These are phyloP conservation scores for Carex scoparia DNA, from an alignment of 176 grass and related monocot species.

Conservation along the genomic window DNA sequence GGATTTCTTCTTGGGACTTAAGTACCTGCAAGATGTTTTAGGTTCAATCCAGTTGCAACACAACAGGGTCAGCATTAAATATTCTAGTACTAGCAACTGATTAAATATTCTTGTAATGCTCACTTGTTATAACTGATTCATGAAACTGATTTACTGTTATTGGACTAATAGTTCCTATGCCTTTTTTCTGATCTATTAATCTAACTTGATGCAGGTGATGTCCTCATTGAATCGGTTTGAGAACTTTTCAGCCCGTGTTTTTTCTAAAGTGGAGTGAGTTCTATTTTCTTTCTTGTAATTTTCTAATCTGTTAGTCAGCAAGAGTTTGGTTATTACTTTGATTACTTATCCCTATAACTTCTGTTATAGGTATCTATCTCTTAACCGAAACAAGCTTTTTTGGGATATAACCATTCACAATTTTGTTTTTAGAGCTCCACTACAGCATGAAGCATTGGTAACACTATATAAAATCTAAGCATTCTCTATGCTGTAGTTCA, in stretches of 20 bases:
- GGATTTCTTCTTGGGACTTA: conserved; percentile 53
- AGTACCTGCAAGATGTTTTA: conserved; percentile 45
- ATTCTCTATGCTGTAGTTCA: neutral
- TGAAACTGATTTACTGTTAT: neutral
- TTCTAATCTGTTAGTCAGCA: conserved; percentile 26
- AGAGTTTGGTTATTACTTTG: conserved; percentile 27
- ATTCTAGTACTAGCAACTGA: neutral
- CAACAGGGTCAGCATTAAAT: conserved; percentile 58
- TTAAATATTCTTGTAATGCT: neutral
- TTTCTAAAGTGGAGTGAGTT: conserved; percentile 77
- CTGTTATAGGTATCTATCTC: conserved; percentile 55
- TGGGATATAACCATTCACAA: conserved; percentile 73
- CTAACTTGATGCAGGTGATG: conserved; percentile 51
- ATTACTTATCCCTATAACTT: conserved; percentile 10
- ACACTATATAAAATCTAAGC: conserved; percentile 21
- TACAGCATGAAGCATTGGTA: conserved; percentile 46
- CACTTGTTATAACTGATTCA: neutral
- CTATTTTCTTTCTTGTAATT: conserved; percentile 14
- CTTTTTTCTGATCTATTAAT: conserved; percentile 17
- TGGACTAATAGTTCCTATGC: conserved; percentile 14
- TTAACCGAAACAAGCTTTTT: conserved; percentile 53
- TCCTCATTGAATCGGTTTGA: conserved; percentile 73
- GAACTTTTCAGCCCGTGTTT: conserved; percentile 59
- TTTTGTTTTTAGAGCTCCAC: conserved; percentile 53
- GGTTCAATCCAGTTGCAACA: conserved; percentile 72